phyloP scores from a whole-genome alignment of 441 rosid species.

The Corymbia calophylla region DNA sequence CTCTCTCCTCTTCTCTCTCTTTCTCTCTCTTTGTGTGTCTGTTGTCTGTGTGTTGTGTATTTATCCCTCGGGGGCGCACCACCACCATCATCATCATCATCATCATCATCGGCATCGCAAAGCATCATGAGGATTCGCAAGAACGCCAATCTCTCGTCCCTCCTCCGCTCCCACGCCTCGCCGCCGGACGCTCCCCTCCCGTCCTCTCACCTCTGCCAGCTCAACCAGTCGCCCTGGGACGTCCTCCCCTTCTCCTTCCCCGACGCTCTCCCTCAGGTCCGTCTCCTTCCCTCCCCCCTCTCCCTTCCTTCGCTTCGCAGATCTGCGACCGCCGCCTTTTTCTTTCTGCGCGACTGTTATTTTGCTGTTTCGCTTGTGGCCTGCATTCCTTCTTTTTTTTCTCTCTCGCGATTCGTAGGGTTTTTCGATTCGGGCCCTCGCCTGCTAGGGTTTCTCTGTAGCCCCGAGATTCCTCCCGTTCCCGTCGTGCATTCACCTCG shows the following conservation, averaged over 20 bases:
- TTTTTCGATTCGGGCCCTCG: slow-evolving; percentile 13
- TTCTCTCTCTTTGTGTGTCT: background rate
- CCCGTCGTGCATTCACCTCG: slow-evolving; percentile 18
- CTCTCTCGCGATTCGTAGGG: slow-evolving; percentile 22
- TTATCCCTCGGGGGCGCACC: background rate
- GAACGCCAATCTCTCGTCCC: slow-evolving; percentile 57
- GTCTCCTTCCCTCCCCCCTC: background rate
- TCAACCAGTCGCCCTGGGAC: slow-evolving; percentile 99
- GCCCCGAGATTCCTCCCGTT: slow-evolving; percentile 47
- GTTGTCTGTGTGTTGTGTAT: background rate
- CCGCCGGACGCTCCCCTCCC: slow-evolving; percentile 22
- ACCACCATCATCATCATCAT: background rate
- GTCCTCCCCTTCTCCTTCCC: slow-evolving; percentile 46
- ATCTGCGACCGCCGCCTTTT: slow-evolving; percentile 20
- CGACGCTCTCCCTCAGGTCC: slow-evolving; percentile 34
- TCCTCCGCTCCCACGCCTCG: slow-evolving; percentile 25
- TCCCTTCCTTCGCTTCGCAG: slow-evolving; percentile 2
- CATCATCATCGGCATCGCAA: slow-evolving; percentile 13
- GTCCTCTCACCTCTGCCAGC: slow-evolving; percentile 58
- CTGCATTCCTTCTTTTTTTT: background rate
- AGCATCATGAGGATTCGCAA: slow-evolving; percentile 84
- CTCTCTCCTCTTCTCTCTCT: background rate
- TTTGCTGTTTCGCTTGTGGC: background rate
- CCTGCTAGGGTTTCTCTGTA: slow-evolving; percentile 29
- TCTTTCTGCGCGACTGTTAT: background rate